Evolutionary conservation across 768 basidiomycete species (phyloP).

Genomic region (Phlegmacium glaucopus): DNA sequence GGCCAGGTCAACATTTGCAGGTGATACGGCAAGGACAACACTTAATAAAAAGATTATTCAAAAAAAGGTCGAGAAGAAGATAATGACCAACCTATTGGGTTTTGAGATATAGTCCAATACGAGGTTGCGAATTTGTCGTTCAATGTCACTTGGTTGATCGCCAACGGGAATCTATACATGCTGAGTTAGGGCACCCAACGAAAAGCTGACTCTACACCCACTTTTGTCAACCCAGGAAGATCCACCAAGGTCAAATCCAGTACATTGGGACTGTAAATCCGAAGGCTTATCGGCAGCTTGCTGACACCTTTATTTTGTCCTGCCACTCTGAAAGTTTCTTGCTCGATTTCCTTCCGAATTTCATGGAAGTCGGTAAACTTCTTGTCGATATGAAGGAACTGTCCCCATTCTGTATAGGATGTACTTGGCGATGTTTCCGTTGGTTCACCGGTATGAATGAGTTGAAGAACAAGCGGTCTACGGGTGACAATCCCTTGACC

Average conservation of each 20-base stretch:
- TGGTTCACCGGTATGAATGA: constrained; percentile 84
- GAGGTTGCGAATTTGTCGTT: constrained; percentile 90
- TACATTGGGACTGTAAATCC: constrained; percentile 95
- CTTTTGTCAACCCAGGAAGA: constrained; percentile 91
- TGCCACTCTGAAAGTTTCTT: constrained; percentile 95
- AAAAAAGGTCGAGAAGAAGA: neutral
- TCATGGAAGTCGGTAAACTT: constrained; percentile 96
- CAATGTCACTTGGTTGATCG: constrained; percentile 97
- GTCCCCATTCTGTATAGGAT: constrained; percentile 83
- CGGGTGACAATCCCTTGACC: constrained; percentile 95
- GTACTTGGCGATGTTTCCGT: constrained; percentile 36
- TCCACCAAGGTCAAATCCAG: constrained; percentile 96
- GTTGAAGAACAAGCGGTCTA: constrained; percentile 91
- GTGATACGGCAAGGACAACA: constrained; percentile 94
- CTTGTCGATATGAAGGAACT: constrained; percentile 96
- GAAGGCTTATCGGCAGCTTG: constrained; percentile 90
- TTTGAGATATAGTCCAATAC: constrained; percentile 97
- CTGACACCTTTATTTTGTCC: constrained; percentile 99
- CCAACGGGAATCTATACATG: constrained; percentile 80
- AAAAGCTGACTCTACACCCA: neutral
- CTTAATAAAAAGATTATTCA: constrained; percentile 33
- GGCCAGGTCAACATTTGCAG: constrained; percentile 97
- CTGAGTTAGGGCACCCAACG: neutral
- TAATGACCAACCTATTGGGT: constrained; percentile 78
- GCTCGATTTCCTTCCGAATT: constrained; percentile 94